These are phyloP conservation scores for Aspergillus fischeri DNA, from an alignment of 2,329 filamentous ascomycete genomes.

Conservation along the genomic window DNA sequence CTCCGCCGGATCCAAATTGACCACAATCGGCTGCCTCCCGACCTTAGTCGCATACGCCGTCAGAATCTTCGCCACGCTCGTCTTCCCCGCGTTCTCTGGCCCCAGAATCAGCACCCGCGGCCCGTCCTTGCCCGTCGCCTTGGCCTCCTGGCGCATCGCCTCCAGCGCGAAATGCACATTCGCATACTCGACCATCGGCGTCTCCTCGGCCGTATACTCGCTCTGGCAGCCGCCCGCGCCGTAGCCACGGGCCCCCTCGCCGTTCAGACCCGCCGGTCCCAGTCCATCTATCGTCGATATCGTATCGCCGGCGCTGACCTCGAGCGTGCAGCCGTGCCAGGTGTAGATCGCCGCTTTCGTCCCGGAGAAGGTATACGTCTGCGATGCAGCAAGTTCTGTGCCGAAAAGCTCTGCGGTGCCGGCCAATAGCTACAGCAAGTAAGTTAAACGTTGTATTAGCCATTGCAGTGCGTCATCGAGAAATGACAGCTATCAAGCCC, in stretches of 20 bases:
- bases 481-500: not conserved
- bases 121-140: constrained; percentile 51
- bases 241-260: constrained; percentile 22
- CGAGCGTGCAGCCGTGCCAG: constrained; percentile 83
- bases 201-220: constrained; percentile 72
- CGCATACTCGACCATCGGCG: constrained; percentile 72
- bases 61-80: constrained; percentile 70
- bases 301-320: constrained; percentile 62
- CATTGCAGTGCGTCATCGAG: not conserved
- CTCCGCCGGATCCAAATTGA: constrained; percentile 81
- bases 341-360: constrained; percentile 85
- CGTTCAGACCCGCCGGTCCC: constrained; percentile 19
- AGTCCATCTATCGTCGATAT: constrained; percentile 34
- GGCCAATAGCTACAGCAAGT: constrained; percentile 55
- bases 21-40: constrained; percentile 70
- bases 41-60: constrained; percentile 73
- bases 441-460: not conserved
- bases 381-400: constrained; percentile 80
- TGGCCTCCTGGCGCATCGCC: constrained; percentile 61
- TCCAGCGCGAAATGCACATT: constrained; percentile 88
- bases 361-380: constrained; percentile 75
- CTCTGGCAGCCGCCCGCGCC: constrained; percentile 59
- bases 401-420: constrained; percentile 93
- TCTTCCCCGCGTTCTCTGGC: constrained; percentile 75
- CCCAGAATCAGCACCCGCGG: constrained; percentile 85